phyloP scores from a whole-genome alignment of 257 asterid genomes.

The Echium plantagineum region DNA sequence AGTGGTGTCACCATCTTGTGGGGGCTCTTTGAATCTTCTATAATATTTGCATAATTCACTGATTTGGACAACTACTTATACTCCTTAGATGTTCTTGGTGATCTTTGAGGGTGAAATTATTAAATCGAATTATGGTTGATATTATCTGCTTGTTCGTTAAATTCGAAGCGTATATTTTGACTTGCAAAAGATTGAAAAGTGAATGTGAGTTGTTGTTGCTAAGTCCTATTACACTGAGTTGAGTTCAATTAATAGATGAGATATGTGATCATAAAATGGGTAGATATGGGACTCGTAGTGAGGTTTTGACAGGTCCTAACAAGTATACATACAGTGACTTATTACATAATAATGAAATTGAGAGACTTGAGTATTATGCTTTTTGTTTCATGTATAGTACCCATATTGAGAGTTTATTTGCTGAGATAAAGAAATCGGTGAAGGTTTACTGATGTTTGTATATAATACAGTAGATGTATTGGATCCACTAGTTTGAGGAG shows the following conservation, averaged over 20 bases:
- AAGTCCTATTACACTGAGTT: not conserved
- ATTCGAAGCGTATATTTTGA: not conserved
- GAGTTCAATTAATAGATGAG: not conserved
- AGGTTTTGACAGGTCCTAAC: not conserved
- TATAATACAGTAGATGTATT: too few relatives aligned
- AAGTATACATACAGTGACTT: not conserved
- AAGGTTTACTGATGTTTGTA: not conserved
- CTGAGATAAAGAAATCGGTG: not conserved
- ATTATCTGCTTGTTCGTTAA: too few relatives aligned
- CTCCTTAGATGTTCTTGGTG: not conserved
- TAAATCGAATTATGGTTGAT: too few relatives aligned
- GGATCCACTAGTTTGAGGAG: too few relatives aligned
- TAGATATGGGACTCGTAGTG: too few relatives aligned
- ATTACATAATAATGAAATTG: not conserved
- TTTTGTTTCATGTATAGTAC: not conserved
- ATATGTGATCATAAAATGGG: not conserved
- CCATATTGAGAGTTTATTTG: not conserved
- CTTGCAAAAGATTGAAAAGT: not conserved
- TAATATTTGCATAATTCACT: not conserved
- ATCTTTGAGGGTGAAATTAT: too few relatives aligned
- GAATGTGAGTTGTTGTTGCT: not conserved
- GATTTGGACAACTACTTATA: not conserved
- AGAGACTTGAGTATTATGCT: not conserved
- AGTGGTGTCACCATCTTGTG: too few relatives aligned
- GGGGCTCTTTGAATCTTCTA: too few relatives aligned